Percentiles rank a stretch among this genome's conserved stretches.
Evolutionary conservation across 148 eudicot genomes (phyloP).

Genomic region (Cornus controversa): DNA sequence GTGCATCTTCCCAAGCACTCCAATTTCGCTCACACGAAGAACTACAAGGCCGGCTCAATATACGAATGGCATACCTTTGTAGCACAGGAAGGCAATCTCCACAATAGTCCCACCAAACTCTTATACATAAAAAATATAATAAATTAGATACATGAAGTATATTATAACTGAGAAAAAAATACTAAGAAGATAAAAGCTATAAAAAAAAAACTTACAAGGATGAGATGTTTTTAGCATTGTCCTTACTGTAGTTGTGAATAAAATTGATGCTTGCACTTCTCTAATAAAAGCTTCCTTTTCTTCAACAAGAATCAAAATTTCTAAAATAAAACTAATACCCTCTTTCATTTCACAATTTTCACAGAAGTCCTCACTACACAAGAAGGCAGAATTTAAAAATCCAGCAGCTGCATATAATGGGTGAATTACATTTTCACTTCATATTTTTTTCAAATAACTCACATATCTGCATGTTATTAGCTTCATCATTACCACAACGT

Average conservation of each 20-base stretch:
- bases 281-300: not conserved
- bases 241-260: not conserved
- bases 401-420: slow-evolving; percentile 1
- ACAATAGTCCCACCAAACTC: slow-evolving; percentile 11
- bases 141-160: not conserved
- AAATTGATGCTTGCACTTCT: not conserved
- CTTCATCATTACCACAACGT: not conserved
- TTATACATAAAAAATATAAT: not conserved
- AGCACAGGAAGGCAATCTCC: not conserved
- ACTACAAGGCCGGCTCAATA: not conserved
- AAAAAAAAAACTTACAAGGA: not conserved
- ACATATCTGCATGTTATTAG: not conserved
- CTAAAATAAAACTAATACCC: not conserved
- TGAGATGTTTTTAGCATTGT: not conserved
- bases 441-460: not conserved
- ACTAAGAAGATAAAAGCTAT: not conserved
- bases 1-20: not conserved
- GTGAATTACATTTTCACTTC: not conserved
- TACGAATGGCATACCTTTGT: not conserved
- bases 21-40: not conserved
- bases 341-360: slow-evolving; percentile 9
- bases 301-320: not conserved
- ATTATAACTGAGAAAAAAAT: not conserved
- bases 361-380: not conserved
- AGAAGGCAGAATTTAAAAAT: not conserved